These are phyloP conservation scores for Apiospora aurea DNA, from an alignment of 2,329 filamentous ascomycete genomes.

Conservation along the genomic window DNA sequence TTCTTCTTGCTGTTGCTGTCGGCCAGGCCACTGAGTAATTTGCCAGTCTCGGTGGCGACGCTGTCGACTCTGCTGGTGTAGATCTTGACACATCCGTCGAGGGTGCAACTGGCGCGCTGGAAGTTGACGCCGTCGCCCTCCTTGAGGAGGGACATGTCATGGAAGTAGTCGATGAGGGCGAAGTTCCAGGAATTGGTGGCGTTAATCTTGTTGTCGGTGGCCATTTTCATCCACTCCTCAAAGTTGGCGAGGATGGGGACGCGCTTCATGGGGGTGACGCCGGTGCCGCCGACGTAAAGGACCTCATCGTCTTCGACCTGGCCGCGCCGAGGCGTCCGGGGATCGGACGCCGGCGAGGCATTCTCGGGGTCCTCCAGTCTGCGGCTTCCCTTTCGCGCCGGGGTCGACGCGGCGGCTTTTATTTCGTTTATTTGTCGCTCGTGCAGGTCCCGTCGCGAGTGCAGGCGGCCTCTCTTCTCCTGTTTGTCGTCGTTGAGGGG, in stretches of 20 bases:
- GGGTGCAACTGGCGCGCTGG: constrained; percentile 95
- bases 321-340: constrained; percentile 58
- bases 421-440: constrained; percentile 93
- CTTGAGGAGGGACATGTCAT: constrained; percentile 97
- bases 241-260: constrained; percentile 97
- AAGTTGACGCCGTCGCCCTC: constrained; percentile 98
- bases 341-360: constrained; percentile 62
- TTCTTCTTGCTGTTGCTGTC: constrained; percentile 84
- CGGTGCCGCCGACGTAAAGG: constrained; percentile 73
- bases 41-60: constrained; percentile 96
- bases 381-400: constrained; percentile 69
- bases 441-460: constrained; percentile 86
- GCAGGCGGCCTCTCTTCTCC: constrained; percentile 87
- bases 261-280: constrained; percentile 93
- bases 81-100: constrained; percentile 98
- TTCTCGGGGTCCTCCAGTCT: constrained; percentile 66
- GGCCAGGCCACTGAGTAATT: constrained; percentile 89
- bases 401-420: constrained; percentile 75
- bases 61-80: constrained; percentile 98
- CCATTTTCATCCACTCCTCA: constrained; percentile 99
- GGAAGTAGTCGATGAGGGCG: constrained; percentile 99
- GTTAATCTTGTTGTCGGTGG: constrained; percentile 99
- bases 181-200: constrained; percentile 99
- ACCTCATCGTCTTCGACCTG: constrained; percentile 64
- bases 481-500: constrained; percentile 94